Base-by-base conservation (phyloP, 352 stramenopile species). In the Pythium vanterpoolii region DNA sequence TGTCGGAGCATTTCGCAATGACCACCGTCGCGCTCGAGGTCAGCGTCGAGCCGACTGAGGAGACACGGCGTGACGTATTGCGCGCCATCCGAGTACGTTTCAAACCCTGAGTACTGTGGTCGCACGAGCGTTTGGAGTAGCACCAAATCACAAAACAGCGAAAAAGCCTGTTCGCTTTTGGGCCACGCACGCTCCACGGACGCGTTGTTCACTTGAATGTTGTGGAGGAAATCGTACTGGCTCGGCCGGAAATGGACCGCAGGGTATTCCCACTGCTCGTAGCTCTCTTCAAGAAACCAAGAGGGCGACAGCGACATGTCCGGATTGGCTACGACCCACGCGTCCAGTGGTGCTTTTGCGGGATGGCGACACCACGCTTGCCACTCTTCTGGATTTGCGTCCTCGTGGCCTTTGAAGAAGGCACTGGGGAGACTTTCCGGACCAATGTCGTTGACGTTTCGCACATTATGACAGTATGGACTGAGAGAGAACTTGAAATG, bases 21-120 rank as follows among this genome's bases (percentile, higher is more conserved):
- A n/a, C n/a, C n/a, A n/a, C 19, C n/a, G 1, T n/a, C 28, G 19
- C 33, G 21, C 10, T 28, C 1, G 21, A 45, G 30, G 7, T 56
- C 44, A 2, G 28, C 23, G 14, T 62, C 44, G 13, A 45, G 8
- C 0, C 16, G 44, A 34, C 55, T 28, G 21, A 62, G 33, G 10
- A 62, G 33, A 21, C 43, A 54, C 24, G 55, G 55, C 33, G 13
- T 27, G 30, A 62, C 27, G 10, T 36, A 38, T 36, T 55, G 55
- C 16, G 48, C 30, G 30, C 54, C 54, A 19, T 61, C 28, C 27
- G 54, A 61, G 10, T 30, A 33, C 21, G 48, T 56, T 24, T 34
- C 10, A 30, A 54, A 49, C 11, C 18, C 24, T 14, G n/a, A n/a
- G n/a, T 26, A 16, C 18, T 33, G 19, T 14, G 23, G n/a, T 5